A percentile compares a stretch with the other conserved stretches of the same genome.
Evolutionary conservation across 208 protist genomes (phyloP).

Genomic region (Strigomonas culicis): DNA sequence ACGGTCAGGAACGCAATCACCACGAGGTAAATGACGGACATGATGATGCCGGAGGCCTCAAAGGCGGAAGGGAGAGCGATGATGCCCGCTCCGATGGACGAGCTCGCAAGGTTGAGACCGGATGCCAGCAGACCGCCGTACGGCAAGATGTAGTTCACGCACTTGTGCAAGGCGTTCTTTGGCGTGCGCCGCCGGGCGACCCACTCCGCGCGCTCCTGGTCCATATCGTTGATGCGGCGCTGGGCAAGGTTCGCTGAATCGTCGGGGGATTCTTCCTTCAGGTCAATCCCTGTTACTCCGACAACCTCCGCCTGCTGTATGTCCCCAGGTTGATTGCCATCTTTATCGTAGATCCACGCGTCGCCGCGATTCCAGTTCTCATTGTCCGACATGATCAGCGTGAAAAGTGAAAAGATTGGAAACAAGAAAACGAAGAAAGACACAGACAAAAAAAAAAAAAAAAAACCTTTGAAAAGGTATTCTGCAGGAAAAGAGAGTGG

Average conservation of each 20-base stretch:
- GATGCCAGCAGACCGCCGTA: constrained; percentile 46
- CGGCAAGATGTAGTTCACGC: constrained; percentile 32
- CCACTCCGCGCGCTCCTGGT: constrained; percentile 30
- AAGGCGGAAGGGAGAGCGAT: constrained; percentile 56
- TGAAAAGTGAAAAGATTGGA: too few relatives aligned
- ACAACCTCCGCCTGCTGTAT: too few relatives aligned
- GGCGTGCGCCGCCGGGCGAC: constrained; percentile 27
- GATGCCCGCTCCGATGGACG: constrained; percentile 55
- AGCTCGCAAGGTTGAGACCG: constrained; percentile 49
- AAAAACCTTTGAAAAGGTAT: too few relatives aligned
- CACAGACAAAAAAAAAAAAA: too few relatives aligned
- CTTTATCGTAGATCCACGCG: too few relatives aligned
- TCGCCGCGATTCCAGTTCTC: too few relatives aligned
- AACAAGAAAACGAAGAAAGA: too few relatives aligned
- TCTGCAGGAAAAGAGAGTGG: too few relatives aligned
- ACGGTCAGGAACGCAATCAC: constrained; percentile 38
- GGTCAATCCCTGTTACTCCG: too few relatives aligned
- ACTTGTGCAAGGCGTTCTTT: constrained; percentile 14
- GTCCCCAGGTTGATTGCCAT: too few relatives aligned
- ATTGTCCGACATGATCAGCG: too few relatives aligned
- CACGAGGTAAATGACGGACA: constrained; percentile 61
- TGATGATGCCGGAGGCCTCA: constrained; percentile 39
- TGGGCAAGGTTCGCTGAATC: constrained; percentile 15
- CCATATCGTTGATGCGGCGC: constrained; percentile 24
- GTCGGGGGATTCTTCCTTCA: too few relatives aligned